Evolutionary conservation across 1,284 basidiomycete species (phyloP).

Genomic region (Exsudoporus floridanus): DNA sequence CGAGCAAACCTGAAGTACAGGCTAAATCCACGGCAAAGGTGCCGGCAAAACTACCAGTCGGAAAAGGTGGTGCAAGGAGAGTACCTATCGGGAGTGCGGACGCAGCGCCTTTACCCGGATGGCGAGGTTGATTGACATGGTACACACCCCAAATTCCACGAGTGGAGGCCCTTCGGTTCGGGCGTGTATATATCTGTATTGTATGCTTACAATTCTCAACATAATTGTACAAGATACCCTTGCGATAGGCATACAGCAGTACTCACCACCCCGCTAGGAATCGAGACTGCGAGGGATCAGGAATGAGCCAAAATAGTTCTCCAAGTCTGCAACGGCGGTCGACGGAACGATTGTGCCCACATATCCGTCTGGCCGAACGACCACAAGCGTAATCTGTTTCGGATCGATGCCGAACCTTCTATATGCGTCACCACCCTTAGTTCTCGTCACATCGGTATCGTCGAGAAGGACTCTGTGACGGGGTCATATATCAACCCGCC

Average conservation of each 20-base stretch:
- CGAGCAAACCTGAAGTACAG: conserved; percentile 16
- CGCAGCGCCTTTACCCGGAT: conserved; percentile 44
- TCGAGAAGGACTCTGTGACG: conserved; percentile 20
- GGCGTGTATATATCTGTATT: conserved; percentile 1
- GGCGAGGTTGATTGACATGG: conserved; percentile 36
- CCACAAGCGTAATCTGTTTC: conserved; percentile 46
- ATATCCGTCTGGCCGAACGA: conserved; percentile 60
- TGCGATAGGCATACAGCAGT: neutral
- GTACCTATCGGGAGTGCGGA: conserved; percentile 59
- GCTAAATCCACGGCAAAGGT: conserved; percentile 21
- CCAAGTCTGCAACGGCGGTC: conserved; percentile 33
- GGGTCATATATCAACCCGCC: conserved; percentile 1
- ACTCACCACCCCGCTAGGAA: neutral
- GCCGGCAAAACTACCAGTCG: conserved; percentile 29
- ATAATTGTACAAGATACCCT: conserved; percentile 29
- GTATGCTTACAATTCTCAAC: conserved; percentile 12
- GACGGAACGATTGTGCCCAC: conserved; percentile 48
- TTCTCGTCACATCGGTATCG: conserved; percentile 38
- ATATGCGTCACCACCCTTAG: conserved; percentile 43
- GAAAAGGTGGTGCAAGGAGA: conserved; percentile 49
- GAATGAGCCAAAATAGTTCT: conserved; percentile 41
- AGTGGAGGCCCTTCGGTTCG: too few species aligned
- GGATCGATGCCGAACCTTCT: conserved; percentile 47
- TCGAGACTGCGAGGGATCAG: conserved; percentile 12
- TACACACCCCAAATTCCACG: neutral